phyloP scores from a whole-genome alignment of 179 eudicot species.

The Amaranthus tricolor region DNA sequence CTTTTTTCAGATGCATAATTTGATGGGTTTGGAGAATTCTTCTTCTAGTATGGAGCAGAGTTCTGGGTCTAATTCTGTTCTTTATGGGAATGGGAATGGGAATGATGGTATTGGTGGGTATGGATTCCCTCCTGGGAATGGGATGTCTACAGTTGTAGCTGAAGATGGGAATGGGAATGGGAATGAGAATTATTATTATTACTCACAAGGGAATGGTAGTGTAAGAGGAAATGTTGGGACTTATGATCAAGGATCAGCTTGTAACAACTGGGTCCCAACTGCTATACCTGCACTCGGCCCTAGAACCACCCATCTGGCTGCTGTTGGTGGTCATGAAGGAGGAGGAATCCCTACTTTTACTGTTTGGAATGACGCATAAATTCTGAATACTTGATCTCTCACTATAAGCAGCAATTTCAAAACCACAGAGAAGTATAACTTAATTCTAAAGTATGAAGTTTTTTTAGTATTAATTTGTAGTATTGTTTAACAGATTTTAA shows the following conservation, averaged over 20 bases:
- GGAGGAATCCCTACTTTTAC: conserved; percentile 52
- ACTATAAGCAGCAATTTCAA: no score
- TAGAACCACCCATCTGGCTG: conserved; percentile 34
- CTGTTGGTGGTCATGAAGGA: conserved; percentile 34
- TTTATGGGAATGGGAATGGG: conserved; percentile 32
- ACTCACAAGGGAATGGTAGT: conserved; percentile 21
- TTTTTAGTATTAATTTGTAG: conserved; percentile 16
- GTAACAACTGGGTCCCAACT: conserved; percentile 63
- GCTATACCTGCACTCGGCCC: conserved; percentile 52
- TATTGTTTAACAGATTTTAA: conserved; percentile 13
- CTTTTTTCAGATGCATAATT: conserved; percentile 63
- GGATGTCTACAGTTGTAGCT: conserved; percentile 26
- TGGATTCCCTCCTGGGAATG: conserved; percentile 43
- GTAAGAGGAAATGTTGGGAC: conserved; percentile 31
- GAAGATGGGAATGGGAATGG: conserved; percentile 33
- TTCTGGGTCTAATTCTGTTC: conserved; percentile 37
- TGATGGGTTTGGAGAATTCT: conserved; percentile 60
- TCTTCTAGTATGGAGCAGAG: conserved; percentile 43
- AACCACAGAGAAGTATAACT: background rate
- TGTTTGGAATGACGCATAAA: conserved; percentile 61
- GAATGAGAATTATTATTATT: conserved; percentile 44
- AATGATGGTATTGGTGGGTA: conserved; percentile 26
- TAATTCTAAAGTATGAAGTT: conserved; percentile 9
- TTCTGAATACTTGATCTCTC: no score
- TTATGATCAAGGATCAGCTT: conserved; percentile 47